A percentile compares a stretch with the other conserved stretches of the same genome.
Conservation (phyloP, 208 protist species). For the Balamuthia mandrillaris region DNA sequence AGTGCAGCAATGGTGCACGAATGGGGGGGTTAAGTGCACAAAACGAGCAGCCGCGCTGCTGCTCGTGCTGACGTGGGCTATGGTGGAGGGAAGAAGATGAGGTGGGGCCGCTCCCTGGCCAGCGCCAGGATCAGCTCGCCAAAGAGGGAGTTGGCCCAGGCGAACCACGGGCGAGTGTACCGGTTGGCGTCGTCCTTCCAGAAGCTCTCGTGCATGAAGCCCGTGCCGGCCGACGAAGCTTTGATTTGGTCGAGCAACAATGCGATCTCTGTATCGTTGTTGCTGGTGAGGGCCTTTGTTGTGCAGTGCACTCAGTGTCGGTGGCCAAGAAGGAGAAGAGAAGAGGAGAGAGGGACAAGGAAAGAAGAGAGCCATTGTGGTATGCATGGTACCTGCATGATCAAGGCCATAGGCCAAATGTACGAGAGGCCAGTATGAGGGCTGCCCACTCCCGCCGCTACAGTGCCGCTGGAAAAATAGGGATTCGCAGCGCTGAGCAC, state of each 20-base stretch:
- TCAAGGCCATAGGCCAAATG: constrained; percentile 60
- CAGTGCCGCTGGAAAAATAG: background rate
- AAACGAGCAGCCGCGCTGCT: too few relatives aligned
- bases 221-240: background rate
- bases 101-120: background rate
- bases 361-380: background rate
- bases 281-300: constrained; percentile 7
- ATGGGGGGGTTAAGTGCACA: background rate
- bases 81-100: background rate
- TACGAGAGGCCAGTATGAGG: constrained; percentile 43
- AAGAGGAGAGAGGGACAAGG: background rate
- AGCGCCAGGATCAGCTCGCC: constrained; percentile 29
- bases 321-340: too few relatives aligned
- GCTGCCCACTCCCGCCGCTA: constrained; percentile 35
- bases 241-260: constrained; percentile 3
- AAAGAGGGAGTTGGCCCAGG: constrained; percentile 56
- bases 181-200: constrained; percentile 43
- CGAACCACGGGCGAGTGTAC: constrained; percentile 54
- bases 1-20: background rate
- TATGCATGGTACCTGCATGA: constrained; percentile 34
- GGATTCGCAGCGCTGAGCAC: background rate
- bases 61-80: background rate
- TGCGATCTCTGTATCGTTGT: constrained; percentile 35
- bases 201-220: constrained; percentile 58
- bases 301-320: background rate